Base-by-base conservation (phyloP, 73 alveolate genomes). In the Blepharisma japonicum region DNA sequence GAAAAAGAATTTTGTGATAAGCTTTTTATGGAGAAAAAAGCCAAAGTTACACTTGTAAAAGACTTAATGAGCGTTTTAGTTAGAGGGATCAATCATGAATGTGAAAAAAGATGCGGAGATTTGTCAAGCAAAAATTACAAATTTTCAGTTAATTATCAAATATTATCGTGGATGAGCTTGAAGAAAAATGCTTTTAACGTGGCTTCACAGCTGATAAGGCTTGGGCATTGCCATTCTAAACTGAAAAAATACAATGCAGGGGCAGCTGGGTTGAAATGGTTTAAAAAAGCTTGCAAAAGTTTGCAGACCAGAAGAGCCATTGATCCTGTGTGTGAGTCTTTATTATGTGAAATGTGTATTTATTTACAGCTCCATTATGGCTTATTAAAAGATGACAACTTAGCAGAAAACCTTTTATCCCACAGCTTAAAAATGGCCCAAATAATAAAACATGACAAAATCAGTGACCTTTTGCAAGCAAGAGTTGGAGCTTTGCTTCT, bases 1-100 rank as follows among this genome's bases (percentile, higher is more conserved):
- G 80, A 70, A 39, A 70, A 45, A 45, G 80, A 70, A 14, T 70
- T 70, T 70, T 70, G 55, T 18, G 66, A 70, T 70, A 70, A 39
- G 4, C 61, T 70, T 9, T 70, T 70, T 5, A 25, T 11, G 14
- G 80, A 70, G 14, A 70, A 70, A 45, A 45, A n/a, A 14, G 23
- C 11, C 5, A 47, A 45, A 70, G 80, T 70, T n/a, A 32, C 42
- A 0, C 42, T 32, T 32, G 42, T 32, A 32, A 61, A 61, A 25
- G 74, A 61, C 23, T 14, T 61, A 4, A 61, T 61, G 18, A 61
- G 49, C 2, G 74, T 61, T 14, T 39, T 61, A 14, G 5, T 61
- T 20, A 14, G 74, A 61, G 74, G 47, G 14, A 25, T 61, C 5
- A 14, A 61, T 18, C 74, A 61, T 61, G 46, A 61, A 61, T 61